These are phyloP conservation scores for Diaporthe humulicola DNA, from an alignment of 2,329 filamentous ascomycete species.

Conservation along the genomic window DNA sequence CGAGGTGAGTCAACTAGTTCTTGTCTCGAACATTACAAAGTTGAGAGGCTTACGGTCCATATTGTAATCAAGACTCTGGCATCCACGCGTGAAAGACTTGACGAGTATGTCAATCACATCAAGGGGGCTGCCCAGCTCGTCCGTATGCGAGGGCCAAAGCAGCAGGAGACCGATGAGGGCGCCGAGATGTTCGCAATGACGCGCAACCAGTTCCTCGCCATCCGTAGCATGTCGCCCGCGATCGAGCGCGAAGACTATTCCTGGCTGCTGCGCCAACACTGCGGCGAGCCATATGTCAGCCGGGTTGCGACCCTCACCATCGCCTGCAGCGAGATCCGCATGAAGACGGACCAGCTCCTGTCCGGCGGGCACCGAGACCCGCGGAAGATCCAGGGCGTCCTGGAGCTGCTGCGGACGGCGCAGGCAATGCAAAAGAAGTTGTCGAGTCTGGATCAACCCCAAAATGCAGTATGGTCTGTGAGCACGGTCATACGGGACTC, in stretches of 20 bases:
- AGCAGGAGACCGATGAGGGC: constrained; percentile 41
- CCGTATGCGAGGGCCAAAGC: constrained; percentile 41
- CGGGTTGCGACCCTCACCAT: constrained; percentile 42
- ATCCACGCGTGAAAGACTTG: constrained; percentile 40
- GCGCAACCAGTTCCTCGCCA: constrained; percentile 42
- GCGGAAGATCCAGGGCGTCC: constrained; percentile 4
- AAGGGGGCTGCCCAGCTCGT: constrained; percentile 44
- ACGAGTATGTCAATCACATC: constrained; percentile 43
- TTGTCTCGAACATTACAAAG: background rate
- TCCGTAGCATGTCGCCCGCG: constrained; percentile 42
- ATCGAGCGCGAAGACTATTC: constrained; percentile 41
- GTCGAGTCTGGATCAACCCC: constrained; percentile 15
- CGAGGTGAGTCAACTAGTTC: constrained; percentile 5
- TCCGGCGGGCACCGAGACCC: constrained; percentile 70
- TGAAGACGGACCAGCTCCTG: constrained; percentile 73
- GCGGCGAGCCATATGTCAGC: constrained; percentile 40
- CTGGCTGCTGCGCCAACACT: constrained; percentile 42
- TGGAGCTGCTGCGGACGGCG: constrained; percentile 26
- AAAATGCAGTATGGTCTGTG: constrained; percentile 27
- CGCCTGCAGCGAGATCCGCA: constrained; percentile 41
- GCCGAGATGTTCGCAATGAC: constrained; percentile 44
- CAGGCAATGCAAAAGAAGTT: constrained; percentile 32
- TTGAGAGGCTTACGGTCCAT: background rate
- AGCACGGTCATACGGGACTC: constrained; percentile 9
- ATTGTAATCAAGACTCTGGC: constrained; percentile 34